These are phyloP conservation scores for Lizonia empirigonia DNA, from an alignment of 2,329 filamentous ascomycete species.

Conservation along the genomic window DNA sequence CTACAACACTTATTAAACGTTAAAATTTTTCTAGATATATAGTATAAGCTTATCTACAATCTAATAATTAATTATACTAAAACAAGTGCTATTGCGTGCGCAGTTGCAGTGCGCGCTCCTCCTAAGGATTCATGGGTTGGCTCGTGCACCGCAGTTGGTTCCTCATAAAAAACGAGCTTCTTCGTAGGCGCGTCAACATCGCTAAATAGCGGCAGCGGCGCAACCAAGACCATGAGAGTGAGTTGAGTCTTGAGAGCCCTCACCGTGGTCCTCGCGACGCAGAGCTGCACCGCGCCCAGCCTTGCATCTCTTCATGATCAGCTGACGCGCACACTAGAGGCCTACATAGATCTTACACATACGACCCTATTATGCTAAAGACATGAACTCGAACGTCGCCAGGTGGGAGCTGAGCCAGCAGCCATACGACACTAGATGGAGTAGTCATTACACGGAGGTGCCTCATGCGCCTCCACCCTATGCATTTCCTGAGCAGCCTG, in stretches of 20 bases:
- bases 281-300: slow-evolving; percentile 12
- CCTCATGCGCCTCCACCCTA: slow-evolving; percentile 30
- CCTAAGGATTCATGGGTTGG: too few species aligned
- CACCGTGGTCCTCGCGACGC: slow-evolving; percentile 20
- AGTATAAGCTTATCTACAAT: too few species aligned
- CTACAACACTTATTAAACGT: too few species aligned
- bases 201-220: slow-evolving; percentile 27
- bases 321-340: slow-evolving; percentile 36
- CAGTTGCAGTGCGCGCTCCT: too few species aligned
- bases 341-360: slow-evolving; percentile 24
- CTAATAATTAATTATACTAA: too few species aligned
- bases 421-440: slow-evolving; percentile 31
- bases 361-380: slow-evolving; percentile 44
- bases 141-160: too few species aligned
- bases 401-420: slow-evolving; percentile 42
- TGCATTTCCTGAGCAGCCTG: slow-evolving; percentile 36
- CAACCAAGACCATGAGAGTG: slow-evolving; percentile 45
- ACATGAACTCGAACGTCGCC: slow-evolving; percentile 46
- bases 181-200: slow-evolving; percentile 21
- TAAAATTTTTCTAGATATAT: too few species aligned
- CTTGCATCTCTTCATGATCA: not conserved
- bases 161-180: too few species aligned
- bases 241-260: slow-evolving; percentile 37
- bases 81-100: too few species aligned
- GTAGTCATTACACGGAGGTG: slow-evolving; percentile 26